Conservation (phyloP, 2,329 filamentous ascomycete genomes). For the Torrubiella hemipterigena region DNA sequence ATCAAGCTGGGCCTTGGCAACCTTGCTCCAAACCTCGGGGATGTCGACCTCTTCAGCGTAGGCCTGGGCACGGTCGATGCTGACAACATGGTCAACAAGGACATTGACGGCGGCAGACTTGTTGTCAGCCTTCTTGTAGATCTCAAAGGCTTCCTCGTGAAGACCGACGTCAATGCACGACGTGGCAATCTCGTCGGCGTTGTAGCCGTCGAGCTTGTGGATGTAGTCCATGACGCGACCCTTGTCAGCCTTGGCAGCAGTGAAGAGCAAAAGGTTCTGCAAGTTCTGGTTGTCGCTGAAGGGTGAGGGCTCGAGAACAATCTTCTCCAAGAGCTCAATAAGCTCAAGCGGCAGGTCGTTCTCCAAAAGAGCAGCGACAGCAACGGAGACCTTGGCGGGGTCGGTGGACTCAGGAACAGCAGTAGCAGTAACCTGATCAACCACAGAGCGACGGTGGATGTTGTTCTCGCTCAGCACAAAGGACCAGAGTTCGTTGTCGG, state of each 20-base stretch:
- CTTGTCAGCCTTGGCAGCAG: constrained; percentile 94
- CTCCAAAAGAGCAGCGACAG: constrained; percentile 84
- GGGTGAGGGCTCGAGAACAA: constrained; percentile 95
- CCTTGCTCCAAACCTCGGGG: constrained; percentile 95
- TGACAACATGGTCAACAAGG: constrained; percentile 90
- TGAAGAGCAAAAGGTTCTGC: constrained; percentile 93
- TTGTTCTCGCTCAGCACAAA: constrained; percentile 96
- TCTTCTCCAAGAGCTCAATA: constrained; percentile 97
- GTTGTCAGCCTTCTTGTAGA: constrained; percentile 95
- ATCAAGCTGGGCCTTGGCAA: constrained; percentile 95
- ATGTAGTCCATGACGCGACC: constrained; percentile 93
- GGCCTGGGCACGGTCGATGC: constrained; percentile 91
- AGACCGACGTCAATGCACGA: constrained; percentile 92
- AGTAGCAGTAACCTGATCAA: constrained; percentile 93
- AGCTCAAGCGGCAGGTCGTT: constrained; percentile 87
- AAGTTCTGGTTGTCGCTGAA: constrained; percentile 97
- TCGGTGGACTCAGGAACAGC: constrained; percentile 89
- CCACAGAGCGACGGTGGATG: constrained; percentile 80
- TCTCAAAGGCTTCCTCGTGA: constrained; percentile 93
- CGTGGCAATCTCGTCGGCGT: constrained; percentile 80
- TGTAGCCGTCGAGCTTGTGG: constrained; percentile 78
- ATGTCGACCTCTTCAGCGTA: constrained; percentile 92
- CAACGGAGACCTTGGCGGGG: constrained; percentile 87
- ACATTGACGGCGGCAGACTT: constrained; percentile 80
- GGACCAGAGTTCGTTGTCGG: constrained; percentile 81